Base-by-base conservation (phyloP, 768 basidiomycete species). In the Hysterangium stoloniferum region DNA sequence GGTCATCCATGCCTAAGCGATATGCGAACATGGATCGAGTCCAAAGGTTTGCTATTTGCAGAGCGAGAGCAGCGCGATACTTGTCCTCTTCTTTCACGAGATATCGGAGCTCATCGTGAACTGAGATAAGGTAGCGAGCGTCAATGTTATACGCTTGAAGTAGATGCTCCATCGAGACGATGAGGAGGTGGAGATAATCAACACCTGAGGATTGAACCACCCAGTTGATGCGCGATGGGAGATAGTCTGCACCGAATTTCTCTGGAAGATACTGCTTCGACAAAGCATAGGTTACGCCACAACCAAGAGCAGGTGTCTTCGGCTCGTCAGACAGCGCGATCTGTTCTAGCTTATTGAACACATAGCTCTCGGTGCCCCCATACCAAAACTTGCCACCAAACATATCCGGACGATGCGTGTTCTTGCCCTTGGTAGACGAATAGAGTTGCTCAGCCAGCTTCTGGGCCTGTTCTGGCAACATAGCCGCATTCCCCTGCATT, bases 201-300 rank as follows among this genome's bases (percentile, higher is more conserved):
- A 98, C 95, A 3, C 95, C 96, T 0, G 93, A 96, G 3, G 94
- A 97, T 61, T 98, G 96, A 5, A 98, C 96, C 43, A 94, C 96
- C 96, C 96, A 98, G 62, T 99, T 99, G 70, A 98, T 94, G 36
- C 96, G 80, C 5, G 92, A 96, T 0, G 96, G 86, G 76, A 98
- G 84, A 64, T 89, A 98, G 56, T 94, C 89, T 0, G 83, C 66
- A 11, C 87, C 89, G 54, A 91, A 89, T 52, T 76, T 78, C 29
- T 79, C 78, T 0, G 86, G 86, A 2, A 99, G 77, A 61, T 90
- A 84, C 54, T 86, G 82, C 67, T 89, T 94, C 25, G 86, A 85
- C n/a, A 99, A 73, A 0, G 95, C 95, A 44, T 86, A 78, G 1
- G 96, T 98, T 36, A 99, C 81, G 13, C 92, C 91, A 59, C 95